A percentile compares a stretch with the other conserved stretches of the same genome.
These are phyloP conservation scores for Coemansia sp. DNA, from an alignment of 192 early-diverging fungal genomes.

Conservation along the genomic window DNA sequence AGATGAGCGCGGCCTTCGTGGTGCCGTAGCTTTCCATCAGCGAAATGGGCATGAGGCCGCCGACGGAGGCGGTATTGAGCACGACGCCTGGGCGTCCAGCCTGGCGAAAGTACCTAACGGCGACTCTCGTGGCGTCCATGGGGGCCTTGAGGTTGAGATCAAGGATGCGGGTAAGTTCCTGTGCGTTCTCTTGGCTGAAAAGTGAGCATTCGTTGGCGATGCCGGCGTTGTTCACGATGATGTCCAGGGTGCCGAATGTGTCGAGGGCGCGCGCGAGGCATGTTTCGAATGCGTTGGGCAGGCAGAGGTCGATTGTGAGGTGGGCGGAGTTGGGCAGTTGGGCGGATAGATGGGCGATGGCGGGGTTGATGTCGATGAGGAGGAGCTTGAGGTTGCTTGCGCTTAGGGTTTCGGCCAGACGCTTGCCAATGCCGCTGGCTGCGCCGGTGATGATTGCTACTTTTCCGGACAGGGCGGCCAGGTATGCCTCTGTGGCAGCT, in stretches of 20 bases:
- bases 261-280: slow-evolving; percentile 50
- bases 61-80: slow-evolving; percentile 73
- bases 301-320: slow-evolving; percentile 52
- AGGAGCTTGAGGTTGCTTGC: slow-evolving; percentile 21
- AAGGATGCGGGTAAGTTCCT: slow-evolving; percentile 59
- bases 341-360: slow-evolving; percentile 15
- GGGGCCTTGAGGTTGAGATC: slow-evolving; percentile 75
- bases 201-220: slow-evolving; percentile 53
- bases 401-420: slow-evolving; percentile 18
- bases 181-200: slow-evolving; percentile 50
- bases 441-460: slow-evolving; percentile 46
- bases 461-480: slow-evolving; percentile 16
- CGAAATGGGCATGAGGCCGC: slow-evolving; percentile 57
- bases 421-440: slow-evolving; percentile 42
- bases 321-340: slow-evolving; percentile 8
- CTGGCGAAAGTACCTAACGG: slow-evolving; percentile 58
- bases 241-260: slow-evolving; percentile 57
- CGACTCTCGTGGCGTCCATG: slow-evolving; percentile 71
- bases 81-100: slow-evolving; percentile 56
- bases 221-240: slow-evolving; percentile 64
- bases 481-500: slow-evolving; percentile 16
- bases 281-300: slow-evolving; percentile 21
- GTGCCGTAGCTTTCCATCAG: slow-evolving; percentile 72
- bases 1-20: slow-evolving; percentile 71
- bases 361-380: slow-evolving; percentile 27